A percentile compares a stretch with the other conserved stretches of the same genome.
These are phyloP conservation scores for Salix purpurea DNA, from an alignment of 345 rosid genomes.

Conservation along the genomic window DNA sequence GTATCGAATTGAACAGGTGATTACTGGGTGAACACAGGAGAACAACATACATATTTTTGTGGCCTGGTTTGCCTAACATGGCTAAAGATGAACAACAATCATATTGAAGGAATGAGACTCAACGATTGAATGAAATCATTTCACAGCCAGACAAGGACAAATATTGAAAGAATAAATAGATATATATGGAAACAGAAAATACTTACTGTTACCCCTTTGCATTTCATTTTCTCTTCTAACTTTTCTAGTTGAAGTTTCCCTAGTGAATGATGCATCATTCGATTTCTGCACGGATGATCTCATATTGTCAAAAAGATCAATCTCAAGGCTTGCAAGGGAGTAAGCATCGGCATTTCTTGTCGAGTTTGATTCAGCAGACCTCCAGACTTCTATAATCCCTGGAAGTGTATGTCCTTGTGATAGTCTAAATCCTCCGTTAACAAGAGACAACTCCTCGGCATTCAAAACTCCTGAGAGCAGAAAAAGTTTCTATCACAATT, in stretches of 20 bases:
- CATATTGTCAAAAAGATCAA: conserved; percentile 39
- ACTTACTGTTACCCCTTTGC: conserved; percentile 23
- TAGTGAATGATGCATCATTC: conserved; percentile 6
- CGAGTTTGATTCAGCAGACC: conserved; percentile 28
- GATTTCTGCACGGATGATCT: conserved; percentile 19
- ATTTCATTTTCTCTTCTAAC: conserved; percentile 15
- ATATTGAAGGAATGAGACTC: neutral
- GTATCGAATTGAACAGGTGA: neutral
- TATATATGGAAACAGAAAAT: neutral
- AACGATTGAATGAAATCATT: neutral
- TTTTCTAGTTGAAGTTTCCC: conserved; percentile 8
- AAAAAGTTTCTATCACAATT: neutral
- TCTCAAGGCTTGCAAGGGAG: conserved; percentile 43
- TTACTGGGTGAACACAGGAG: neutral
- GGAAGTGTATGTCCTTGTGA: conserved; percentile 20
- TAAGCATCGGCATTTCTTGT: conserved; percentile 9
- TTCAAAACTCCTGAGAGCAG: conserved; percentile 40
- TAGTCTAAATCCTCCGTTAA: conserved; percentile 39
- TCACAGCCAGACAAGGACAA: neutral
- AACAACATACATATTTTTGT: neutral
- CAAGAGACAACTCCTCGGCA: conserved; percentile 39
- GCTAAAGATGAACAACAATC: neutral
- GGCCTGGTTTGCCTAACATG: neutral
- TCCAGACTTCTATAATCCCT: conserved; percentile 18
- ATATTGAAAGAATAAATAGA: neutral